Conservation (phyloP, 2,329 filamentous ascomycete species). For the Stachybotrys chartarum region DNA sequence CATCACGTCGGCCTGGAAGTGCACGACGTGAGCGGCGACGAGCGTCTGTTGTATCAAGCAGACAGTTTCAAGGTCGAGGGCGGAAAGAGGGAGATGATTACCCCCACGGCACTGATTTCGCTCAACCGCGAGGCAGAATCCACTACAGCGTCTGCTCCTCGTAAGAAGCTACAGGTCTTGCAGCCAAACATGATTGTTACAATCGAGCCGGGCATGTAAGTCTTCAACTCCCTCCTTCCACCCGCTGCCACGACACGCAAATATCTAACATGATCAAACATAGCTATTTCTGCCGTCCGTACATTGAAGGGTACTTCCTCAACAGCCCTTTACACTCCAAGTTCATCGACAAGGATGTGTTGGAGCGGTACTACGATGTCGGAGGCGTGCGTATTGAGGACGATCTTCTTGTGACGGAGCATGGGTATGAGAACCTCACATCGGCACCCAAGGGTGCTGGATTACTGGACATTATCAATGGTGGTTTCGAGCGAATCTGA, state of each 20-base stretch:
- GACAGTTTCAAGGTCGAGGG: slow-evolving; percentile 20
- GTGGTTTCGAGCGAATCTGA: slow-evolving; percentile 18
- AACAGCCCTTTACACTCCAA: slow-evolving; percentile 48
- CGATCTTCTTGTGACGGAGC: slow-evolving; percentile 71
- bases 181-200: slow-evolving; percentile 64
- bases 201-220: slow-evolving; percentile 66
- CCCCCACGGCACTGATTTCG: slow-evolving; percentile 23
- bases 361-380: slow-evolving; percentile 66
- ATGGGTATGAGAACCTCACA: slow-evolving; percentile 79
- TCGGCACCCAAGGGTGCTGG: slow-evolving; percentile 70
- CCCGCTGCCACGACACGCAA: too few species aligned
- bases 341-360: slow-evolving; percentile 57
- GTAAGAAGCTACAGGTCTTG: slow-evolving; percentile 33
- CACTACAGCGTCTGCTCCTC: slow-evolving; percentile 12
- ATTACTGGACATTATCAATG: slow-evolving; percentile 55
- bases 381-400: slow-evolving; percentile 94
- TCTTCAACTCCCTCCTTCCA: slow-evolving; percentile 3
- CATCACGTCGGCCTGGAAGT: slow-evolving; percentile 61
- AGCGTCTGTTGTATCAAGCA: slow-evolving; percentile 22
- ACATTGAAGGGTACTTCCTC: slow-evolving; percentile 63
- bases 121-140: slow-evolving; percentile 15
- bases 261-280: too few species aligned
- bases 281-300: slow-evolving; percentile 69
- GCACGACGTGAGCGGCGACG: slow-evolving; percentile 47
- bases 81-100: slow-evolving; percentile 34